These are phyloP conservation scores for sunflower (Helianthus annuus) DNA, from an alignment of 129 eudicot genomes.

Conservation along the genomic window DNA sequence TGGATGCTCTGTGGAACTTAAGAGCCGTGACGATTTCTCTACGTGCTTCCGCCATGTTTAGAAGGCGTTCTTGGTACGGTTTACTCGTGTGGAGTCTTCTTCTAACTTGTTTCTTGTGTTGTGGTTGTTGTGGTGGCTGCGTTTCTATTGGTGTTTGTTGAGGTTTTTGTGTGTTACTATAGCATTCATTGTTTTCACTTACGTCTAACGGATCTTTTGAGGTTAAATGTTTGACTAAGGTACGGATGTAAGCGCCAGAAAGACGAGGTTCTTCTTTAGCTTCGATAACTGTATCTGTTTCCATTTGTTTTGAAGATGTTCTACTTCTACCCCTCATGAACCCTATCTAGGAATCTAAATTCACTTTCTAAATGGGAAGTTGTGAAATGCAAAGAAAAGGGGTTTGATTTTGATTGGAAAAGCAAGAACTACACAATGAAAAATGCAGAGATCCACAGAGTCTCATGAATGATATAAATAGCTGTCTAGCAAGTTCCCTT, in stretches of 20 bases:
- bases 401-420: too few species aligned
- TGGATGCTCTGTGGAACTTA: conserved; percentile 84
- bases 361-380: conserved; percentile 12
- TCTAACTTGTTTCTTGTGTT: conserved; percentile 68
- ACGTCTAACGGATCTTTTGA: conserved; percentile 41
- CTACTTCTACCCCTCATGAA: too few species aligned
- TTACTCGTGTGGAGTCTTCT: conserved; percentile 74
- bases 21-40: conserved; percentile 85
- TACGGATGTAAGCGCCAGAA: conserved; percentile 72
- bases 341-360: not conserved
- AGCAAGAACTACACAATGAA: conserved; percentile 35
- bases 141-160: not conserved
- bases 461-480: conserved; percentile 75
- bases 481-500: conserved; percentile 44
- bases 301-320: conserved; percentile 47
- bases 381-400: not conserved
- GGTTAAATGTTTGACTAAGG: conserved; percentile 72
- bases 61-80: conserved; percentile 80
- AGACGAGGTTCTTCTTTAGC: conserved; percentile 55
- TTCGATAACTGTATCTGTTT: conserved; percentile 36
- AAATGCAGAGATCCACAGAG: conserved; percentile 38
- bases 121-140: conserved; percentile 23
- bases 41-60: conserved; percentile 83
- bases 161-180: conserved; percentile 22
- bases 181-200: conserved; percentile 19